phyloP scores from a whole-genome alignment of 148 eudicot species.

The Talinum fruticosum region DNA sequence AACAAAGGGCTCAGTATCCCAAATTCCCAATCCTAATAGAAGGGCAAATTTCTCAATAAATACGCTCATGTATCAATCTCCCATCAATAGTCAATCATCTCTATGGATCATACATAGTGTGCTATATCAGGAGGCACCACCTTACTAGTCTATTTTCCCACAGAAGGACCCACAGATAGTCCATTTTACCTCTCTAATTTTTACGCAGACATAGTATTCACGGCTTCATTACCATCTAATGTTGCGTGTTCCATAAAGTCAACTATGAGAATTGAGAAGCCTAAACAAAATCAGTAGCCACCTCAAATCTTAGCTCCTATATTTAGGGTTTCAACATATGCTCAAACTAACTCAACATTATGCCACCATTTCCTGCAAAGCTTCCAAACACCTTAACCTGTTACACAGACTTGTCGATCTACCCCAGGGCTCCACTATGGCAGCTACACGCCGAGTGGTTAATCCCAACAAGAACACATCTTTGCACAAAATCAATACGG shows the following conservation, averaged over 20 bases:
- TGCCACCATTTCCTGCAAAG: not conserved
- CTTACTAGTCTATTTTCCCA: not conserved
- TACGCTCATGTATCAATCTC: not conserved
- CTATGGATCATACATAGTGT: too few species aligned
- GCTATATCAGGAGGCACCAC: not conserved
- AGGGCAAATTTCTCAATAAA: not conserved
- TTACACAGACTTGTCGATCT: too few species aligned
- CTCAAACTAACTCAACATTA: not conserved
- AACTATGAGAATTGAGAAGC: not conserved
- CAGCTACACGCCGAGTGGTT: not conserved
- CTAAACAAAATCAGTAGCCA: not conserved
- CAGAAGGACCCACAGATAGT: not conserved
- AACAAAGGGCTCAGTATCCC: not conserved
- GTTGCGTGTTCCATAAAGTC: not conserved
- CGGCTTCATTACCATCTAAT: not conserved
- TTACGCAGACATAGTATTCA: not conserved
- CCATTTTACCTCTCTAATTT: not conserved
- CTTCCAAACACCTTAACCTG: not conserved
- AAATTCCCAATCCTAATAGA: too few species aligned
- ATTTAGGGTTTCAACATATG: not conserved
- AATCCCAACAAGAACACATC: not conserved
- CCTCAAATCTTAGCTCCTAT: not conserved
- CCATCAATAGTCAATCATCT: not conserved
- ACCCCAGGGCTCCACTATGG: not conserved
- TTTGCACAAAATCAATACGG: not conserved